These are phyloP conservation scores for Fusarium odoratissimum DNA, from an alignment of 2,329 filamentous ascomycete species.

Conservation along the genomic window DNA sequence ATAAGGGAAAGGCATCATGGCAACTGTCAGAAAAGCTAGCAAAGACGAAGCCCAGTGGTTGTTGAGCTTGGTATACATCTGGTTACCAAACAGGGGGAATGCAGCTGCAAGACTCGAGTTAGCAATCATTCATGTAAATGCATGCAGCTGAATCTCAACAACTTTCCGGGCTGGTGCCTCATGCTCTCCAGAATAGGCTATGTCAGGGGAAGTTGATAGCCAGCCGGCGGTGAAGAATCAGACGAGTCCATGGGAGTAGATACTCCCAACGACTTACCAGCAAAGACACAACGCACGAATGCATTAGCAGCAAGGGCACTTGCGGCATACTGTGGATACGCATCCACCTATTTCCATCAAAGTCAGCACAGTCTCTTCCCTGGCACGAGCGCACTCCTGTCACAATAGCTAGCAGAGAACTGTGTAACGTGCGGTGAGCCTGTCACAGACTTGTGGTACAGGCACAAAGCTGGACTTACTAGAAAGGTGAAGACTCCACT, in stretches of 20 bases:
- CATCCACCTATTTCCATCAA: slow-evolving; percentile 67
- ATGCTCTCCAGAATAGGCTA: not conserved
- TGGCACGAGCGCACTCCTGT: slow-evolving; percentile 31
- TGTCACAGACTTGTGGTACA: slow-evolving; percentile 20
- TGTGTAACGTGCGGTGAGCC: slow-evolving; percentile 23
- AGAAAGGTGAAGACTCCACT: slow-evolving; percentile 90
- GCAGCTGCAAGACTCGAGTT: slow-evolving; percentile 62
- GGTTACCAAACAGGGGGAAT: slow-evolving; percentile 80
- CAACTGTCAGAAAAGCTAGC: slow-evolving; percentile 69
- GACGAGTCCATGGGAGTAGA: not conserved
- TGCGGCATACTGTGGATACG: slow-evolving; percentile 80
- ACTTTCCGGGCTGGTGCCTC: not conserved
- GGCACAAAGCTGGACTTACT: slow-evolving; percentile 60
- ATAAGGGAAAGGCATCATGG: slow-evolving; percentile 73
- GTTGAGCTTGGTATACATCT: slow-evolving; percentile 77
- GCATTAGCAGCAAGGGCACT: slow-evolving; percentile 86
- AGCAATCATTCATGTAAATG: not conserved
- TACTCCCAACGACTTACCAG: slow-evolving; percentile 58
- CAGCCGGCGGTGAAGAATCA: slow-evolving; percentile 15
- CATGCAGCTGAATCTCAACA: not conserved
- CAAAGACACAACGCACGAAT: slow-evolving; percentile 82
- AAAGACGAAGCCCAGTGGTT: slow-evolving; percentile 76
- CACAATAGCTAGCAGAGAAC: slow-evolving; percentile 16
- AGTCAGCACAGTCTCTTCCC: slow-evolving; percentile 34
- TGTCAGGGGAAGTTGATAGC: not conserved